A percentile compares a stretch with the other conserved stretches of the same genome.
Conservation (phyloP, 441 rosid genomes). For the Gossypium aridum region DNA sequence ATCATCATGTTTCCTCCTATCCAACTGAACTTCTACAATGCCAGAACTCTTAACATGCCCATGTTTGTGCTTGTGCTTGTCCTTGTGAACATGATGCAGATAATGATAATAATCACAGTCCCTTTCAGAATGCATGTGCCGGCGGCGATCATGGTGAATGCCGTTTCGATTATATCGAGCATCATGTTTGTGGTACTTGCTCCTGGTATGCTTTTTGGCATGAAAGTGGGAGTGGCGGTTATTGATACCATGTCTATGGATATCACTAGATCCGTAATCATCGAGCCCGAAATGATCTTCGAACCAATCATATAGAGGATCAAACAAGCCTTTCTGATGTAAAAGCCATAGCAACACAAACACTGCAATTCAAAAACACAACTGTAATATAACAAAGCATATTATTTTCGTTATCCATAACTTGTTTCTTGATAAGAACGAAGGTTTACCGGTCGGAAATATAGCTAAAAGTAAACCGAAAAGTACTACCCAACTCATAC, state of each 20-base stretch:
- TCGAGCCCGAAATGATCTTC: conserved; percentile 50
- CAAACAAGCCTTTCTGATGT: conserved; percentile 84
- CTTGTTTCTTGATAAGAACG: not conserved
- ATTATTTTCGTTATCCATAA: not conserved
- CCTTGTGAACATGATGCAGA: conserved; percentile 62
- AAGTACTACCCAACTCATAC: conserved; percentile 82
- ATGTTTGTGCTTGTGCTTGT: conserved; percentile 40
- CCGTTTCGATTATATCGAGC: conserved; percentile 27
- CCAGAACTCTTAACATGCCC: conserved; percentile 32
- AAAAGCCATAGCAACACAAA: conserved; percentile 76
- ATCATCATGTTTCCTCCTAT: conserved; percentile 24
- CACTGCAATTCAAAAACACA: conserved; percentile 37
- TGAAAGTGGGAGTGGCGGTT: conserved; percentile 16
- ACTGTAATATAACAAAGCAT: not conserved
- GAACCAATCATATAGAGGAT: conserved; percentile 82
- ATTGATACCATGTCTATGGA: conserved; percentile 14
- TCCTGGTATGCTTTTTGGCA: conserved; percentile 26
- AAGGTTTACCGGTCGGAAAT: conserved; percentile 59
- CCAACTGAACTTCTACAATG: conserved; percentile 20
- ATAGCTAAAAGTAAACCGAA: conserved; percentile 70
- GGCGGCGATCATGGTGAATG: conserved; percentile 25
- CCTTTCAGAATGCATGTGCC: conserved; percentile 37
- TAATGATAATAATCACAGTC: conserved; percentile 38
- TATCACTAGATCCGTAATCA: conserved; percentile 15
- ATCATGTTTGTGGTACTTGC: conserved; percentile 40